Base-by-base conservation (phyloP, 148 eudicot genomes). In the Rhododendron kiyosumense region DNA sequence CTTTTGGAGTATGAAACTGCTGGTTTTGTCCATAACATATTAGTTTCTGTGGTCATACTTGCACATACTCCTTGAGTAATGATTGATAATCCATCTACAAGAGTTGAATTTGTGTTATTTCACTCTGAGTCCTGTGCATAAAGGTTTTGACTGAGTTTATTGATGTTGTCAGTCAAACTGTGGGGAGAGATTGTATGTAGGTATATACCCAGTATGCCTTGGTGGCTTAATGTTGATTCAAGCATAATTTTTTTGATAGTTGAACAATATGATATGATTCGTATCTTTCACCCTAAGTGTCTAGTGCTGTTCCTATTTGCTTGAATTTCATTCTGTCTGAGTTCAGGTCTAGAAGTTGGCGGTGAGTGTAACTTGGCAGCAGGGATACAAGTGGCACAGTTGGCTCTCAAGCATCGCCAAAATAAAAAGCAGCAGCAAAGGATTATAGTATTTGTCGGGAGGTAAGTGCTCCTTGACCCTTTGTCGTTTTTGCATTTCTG, bases 391-490 rank as follows among this genome's bases (percentile, higher is more conserved):
- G 95, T 97, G 83, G 99, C 98, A 13, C 98, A 97, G 86, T 90
- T 97, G 91, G 99, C 99, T 80, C 95, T 97, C 65, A 97, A 97
- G 88, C 99, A 97, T 89, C 96, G 99, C 49, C 99, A 93, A 86
- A 97, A 97, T 89, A 97, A 97, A 89, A 97, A 94, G 86, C 99
- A 97, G 86, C 99, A 94, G 85, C 99, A 97, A 79, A 94, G 98
- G 88, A 95, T 97, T 26, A 94, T 97, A 54, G 98, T 97, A 43
- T 95, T 97, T 88, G 96, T 91, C 51, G 99, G 99, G 83, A 94
- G 99, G 99, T 95, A 75, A 71, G 73, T 78, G 76, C 28, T 54
- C 26, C 6, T 57, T 85, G n/a, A 24, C 49, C 81, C 73, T 82
- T 18, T 20, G 18, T 71, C 76, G 5, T 32, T 41, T 57, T 48